A percentile compares a stretch with the other conserved stretches of the same genome.
phyloP scores from a whole-genome alignment of 106 monocot genomes.

The Allium fistulosum region DNA sequence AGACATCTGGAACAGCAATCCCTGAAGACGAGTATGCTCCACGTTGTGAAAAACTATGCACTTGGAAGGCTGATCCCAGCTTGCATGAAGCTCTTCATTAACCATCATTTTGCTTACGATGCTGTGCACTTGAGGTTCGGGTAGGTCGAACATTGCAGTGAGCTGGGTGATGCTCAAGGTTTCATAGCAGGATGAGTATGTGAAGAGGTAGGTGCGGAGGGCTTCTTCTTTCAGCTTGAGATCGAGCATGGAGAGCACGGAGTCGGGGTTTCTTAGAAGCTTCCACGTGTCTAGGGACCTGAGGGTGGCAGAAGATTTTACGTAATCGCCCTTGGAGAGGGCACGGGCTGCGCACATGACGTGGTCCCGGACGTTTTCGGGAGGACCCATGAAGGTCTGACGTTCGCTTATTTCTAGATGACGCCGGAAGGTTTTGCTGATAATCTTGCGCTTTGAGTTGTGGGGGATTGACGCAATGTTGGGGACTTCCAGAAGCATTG shows the following conservation, averaged over 20 bases:
- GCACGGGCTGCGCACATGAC: slow-evolving; percentile 83
- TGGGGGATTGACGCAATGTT: slow-evolving; percentile 67
- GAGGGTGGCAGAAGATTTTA: slow-evolving; percentile 47
- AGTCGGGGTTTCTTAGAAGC: slow-evolving; percentile 57
- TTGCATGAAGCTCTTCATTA: slow-evolving; percentile 72
- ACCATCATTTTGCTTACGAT: slow-evolving; percentile 93
- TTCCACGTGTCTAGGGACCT: slow-evolving; percentile 75
- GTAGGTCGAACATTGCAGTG: slow-evolving; percentile 57
- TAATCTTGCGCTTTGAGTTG: slow-evolving; percentile 61
- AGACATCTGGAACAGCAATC: slow-evolving; percentile 71
- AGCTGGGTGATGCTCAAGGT: slow-evolving; percentile 67
- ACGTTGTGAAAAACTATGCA: slow-evolving; percentile 82
- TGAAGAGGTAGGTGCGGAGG: slow-evolving; percentile 68
- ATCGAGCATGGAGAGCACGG: slow-evolving; percentile 66
- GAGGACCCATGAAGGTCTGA: slow-evolving; percentile 88
- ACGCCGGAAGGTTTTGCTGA: slow-evolving; percentile 87
- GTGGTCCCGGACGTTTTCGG: slow-evolving; percentile 92
- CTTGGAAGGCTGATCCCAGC: slow-evolving; percentile 78
- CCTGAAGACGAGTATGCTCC: slow-evolving; percentile 69
- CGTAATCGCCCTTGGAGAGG: slow-evolving; percentile 61
- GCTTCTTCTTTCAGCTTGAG: slow-evolving; percentile 82
- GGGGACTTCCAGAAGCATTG: slow-evolving; percentile 96
- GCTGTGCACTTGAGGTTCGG: slow-evolving; percentile 48
- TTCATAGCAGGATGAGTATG: slow-evolving; percentile 75
- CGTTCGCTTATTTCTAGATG: slow-evolving; percentile 75